Conservation (phyloP, 208 protist genomes). For the Leishmania braziliensis region DNA sequence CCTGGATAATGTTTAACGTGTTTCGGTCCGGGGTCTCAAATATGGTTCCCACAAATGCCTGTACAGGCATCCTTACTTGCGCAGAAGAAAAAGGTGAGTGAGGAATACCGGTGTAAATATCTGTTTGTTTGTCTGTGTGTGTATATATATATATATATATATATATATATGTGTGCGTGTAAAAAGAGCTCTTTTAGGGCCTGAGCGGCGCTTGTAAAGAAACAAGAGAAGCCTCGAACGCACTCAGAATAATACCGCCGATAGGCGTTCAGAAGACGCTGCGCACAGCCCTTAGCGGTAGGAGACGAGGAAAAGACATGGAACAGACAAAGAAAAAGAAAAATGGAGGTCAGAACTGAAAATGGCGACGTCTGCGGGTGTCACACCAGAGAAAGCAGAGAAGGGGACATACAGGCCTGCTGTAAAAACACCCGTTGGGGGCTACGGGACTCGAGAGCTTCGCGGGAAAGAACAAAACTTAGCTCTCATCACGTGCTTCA, state of each 20-base stretch:
- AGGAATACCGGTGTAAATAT: neutral
- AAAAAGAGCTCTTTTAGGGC: neutral
- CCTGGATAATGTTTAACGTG: slow-evolving; percentile 41
- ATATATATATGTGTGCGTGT: neutral
- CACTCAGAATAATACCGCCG: neutral
- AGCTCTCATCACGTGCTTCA: neutral
- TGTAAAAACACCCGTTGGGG: neutral
- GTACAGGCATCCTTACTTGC: slow-evolving; percentile 4
- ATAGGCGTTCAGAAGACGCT: neutral
- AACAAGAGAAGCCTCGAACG: neutral
- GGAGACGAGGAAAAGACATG: neutral
- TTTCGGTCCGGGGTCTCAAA: slow-evolving; percentile 57
- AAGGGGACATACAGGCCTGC: neutral
- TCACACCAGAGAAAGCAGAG: neutral
- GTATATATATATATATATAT: too few species aligned
- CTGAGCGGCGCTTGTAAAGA: neutral
- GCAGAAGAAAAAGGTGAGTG: neutral
- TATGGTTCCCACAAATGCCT: slow-evolving; percentile 42
- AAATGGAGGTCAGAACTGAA: neutral
- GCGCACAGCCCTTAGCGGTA: neutral
- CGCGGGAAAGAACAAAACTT: neutral
- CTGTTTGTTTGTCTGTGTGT: neutral
- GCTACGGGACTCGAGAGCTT: neutral
- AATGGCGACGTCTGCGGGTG: neutral
- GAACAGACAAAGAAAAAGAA: neutral